Conservation (phyloP, 805 yeast species). For the Metschnikowia lunata region DNA sequence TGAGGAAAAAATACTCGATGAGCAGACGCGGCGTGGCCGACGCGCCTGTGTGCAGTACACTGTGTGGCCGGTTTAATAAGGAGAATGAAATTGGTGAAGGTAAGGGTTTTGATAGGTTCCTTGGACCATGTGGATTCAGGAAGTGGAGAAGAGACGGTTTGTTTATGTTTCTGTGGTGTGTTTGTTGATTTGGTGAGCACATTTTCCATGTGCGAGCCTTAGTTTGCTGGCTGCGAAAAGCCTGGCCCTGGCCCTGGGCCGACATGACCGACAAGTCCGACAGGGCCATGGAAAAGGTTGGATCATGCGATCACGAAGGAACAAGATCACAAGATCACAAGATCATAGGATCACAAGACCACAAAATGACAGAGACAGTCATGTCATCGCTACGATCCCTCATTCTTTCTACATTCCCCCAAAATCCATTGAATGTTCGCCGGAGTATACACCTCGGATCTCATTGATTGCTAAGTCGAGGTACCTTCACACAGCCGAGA, state of each 20-base stretch:
- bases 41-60: constrained; percentile 2
- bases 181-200: not conserved
- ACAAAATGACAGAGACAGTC: not conserved
- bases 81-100: not conserved
- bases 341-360: not conserved
- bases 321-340: too few species aligned
- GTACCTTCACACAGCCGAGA: constrained; percentile 7
- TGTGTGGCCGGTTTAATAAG: not conserved
- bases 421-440: constrained; percentile 2
- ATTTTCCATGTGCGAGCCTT: too few species aligned
- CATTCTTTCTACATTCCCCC: not conserved
- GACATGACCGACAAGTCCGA: too few species aligned
- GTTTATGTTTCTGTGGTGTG: not conserved
- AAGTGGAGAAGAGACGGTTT: not conserved
- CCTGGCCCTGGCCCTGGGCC: too few species aligned
- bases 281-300: too few species aligned
- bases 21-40: constrained; percentile 1
- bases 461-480: not conserved
- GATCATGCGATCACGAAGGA: too few species aligned
- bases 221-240: too few species aligned
- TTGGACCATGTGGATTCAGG: not conserved
- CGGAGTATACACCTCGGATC: constrained; percentile 5
- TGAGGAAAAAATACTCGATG: constrained; percentile 6
- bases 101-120: not conserved
- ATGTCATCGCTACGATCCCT: not conserved